Conservation (phyloP, 345 rosid species). For the Durio zibethinus region DNA sequence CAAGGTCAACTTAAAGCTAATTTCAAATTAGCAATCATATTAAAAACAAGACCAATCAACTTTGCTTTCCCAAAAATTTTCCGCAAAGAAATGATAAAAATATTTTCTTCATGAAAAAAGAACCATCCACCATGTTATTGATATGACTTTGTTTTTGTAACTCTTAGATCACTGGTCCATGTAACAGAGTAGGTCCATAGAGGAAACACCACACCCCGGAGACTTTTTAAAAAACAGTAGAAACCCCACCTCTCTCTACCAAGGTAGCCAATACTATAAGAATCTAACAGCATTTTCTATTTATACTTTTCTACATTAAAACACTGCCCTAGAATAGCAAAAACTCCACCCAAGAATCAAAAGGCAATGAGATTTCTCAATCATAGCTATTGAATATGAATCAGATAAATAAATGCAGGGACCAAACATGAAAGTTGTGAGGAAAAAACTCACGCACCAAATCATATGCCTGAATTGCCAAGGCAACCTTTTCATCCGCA, state of each 20-base stretch:
- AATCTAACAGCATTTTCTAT: not conserved
- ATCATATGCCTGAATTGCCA: slow-evolving; percentile 93
- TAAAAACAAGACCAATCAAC: not conserved
- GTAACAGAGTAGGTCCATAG: not conserved
- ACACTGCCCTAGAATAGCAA: not conserved
- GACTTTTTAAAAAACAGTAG: not conserved
- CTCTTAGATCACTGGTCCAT: slow-evolving; percentile 2
- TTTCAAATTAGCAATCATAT: not conserved
- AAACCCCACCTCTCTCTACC: not conserved
- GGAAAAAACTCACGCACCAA: slow-evolving; percentile 47
- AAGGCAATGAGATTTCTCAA: not conserved
- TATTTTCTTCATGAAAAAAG: not conserved
- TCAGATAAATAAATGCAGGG: not conserved
- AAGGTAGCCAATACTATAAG: not conserved
- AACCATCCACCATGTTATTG: not conserved
- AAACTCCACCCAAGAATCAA: not conserved
- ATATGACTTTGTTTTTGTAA: not conserved
- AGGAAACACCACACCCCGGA: not conserved
- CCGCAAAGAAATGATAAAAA: not conserved
- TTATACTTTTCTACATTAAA: not conserved
- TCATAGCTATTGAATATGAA: not conserved
- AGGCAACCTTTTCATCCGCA: slow-evolving; percentile 91
- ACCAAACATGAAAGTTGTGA: not conserved
- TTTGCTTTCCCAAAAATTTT: not conserved
- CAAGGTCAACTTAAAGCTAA: not conserved